Evolutionary conservation across 2,329 filamentous ascomycete genomes (phyloP).

Genomic region (Phaeophleospora eucalypticola): DNA sequence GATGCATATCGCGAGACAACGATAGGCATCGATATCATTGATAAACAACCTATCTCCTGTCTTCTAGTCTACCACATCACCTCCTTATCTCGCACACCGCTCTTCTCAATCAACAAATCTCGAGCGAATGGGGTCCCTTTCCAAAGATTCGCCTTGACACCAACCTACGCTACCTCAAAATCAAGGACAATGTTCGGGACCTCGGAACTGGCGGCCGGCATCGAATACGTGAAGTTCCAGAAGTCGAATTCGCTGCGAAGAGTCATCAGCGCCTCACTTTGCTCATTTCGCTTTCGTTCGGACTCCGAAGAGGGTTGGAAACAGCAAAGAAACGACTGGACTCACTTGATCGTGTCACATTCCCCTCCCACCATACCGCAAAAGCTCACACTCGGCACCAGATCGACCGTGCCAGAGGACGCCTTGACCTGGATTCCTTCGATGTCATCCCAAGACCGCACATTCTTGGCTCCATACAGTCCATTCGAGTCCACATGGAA

Average conservation of each 20-base stretch:
- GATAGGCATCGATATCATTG: neutral
- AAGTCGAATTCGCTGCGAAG: slow-evolving; percentile 16
- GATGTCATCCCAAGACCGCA: slow-evolving; percentile 14
- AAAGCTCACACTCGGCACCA: slow-evolving; percentile 11
- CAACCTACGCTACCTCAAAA: slow-evolving; percentile 9
- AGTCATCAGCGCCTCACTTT: neutral
- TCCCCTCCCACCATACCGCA: slow-evolving; percentile 15
- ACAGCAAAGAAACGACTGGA: neutral
- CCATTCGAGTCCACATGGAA: slow-evolving; percentile 17
- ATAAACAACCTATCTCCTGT: slow-evolving; percentile 1
- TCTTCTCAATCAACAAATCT: too few relatives aligned
- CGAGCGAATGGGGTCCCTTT: too few relatives aligned
- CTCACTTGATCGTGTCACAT: slow-evolving; percentile 19
- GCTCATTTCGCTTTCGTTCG: neutral
- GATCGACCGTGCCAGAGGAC: slow-evolving; percentile 6
- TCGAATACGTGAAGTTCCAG: slow-evolving; percentile 19
- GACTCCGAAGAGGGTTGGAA: slow-evolving; percentile 2
- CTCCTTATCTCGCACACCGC: neutral
- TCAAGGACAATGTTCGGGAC: slow-evolving; percentile 16
- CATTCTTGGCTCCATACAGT: slow-evolving; percentile 11
- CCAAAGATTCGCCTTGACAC: too few relatives aligned
- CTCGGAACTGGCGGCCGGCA: slow-evolving; percentile 12
- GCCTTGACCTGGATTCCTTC: slow-evolving; percentile 9
- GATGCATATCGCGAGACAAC: neutral
- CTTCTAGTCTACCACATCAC: neutral